These are phyloP conservation scores for Ophiostoma triangulosporum DNA, from an alignment of 2,329 filamentous ascomycete genomes.

Conservation along the genomic window DNA sequence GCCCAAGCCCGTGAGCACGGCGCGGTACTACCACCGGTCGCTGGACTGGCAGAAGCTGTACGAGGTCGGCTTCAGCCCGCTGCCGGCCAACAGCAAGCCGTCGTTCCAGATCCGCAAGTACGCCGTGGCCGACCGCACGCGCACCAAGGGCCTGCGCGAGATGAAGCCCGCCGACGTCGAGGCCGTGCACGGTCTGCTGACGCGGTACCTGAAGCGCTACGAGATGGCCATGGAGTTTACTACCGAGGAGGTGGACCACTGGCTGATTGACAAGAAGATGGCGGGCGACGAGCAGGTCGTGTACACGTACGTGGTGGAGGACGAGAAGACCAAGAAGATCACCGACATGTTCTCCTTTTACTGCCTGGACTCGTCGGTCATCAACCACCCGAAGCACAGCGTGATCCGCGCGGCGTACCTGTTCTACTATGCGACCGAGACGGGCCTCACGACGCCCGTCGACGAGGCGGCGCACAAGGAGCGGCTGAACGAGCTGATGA, in stretches of 20 bases:
- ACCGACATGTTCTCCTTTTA: slow-evolving; percentile 98
- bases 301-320: slow-evolving; percentile 85
- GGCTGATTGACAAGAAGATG: slow-evolving; percentile 61
- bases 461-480: slow-evolving; percentile 51
- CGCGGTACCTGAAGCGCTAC: slow-evolving; percentile 65
- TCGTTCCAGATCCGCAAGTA: slow-evolving; percentile 78
- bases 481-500: slow-evolving; percentile 68
- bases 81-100: slow-evolving; percentile 73
- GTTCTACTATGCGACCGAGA: slow-evolving; percentile 89
- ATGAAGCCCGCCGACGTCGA: slow-evolving; percentile 72
- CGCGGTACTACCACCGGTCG: slow-evolving; percentile 87
- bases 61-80: slow-evolving; percentile 83
- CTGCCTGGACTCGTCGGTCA: slow-evolving; percentile 82
- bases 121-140: slow-evolving; percentile 60
- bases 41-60: slow-evolving; percentile 94
- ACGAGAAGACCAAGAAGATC: slow-evolving; percentile 55
- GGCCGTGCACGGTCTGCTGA: slow-evolving; percentile 59
- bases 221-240: slow-evolving; percentile 74
- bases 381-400: slow-evolving; percentile 64
- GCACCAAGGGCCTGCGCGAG: slow-evolving; percentile 59
- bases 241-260: slow-evolving; percentile 72
- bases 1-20: slow-evolving; percentile 82
- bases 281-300: slow-evolving; percentile 63
- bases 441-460: slow-evolving; percentile 47
- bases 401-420: slow-evolving; percentile 83